Evolutionary conservation across 2,329 filamentous ascomycete genomes (phyloP).

Genomic region (Pseudogymnoascus sp.): DNA sequence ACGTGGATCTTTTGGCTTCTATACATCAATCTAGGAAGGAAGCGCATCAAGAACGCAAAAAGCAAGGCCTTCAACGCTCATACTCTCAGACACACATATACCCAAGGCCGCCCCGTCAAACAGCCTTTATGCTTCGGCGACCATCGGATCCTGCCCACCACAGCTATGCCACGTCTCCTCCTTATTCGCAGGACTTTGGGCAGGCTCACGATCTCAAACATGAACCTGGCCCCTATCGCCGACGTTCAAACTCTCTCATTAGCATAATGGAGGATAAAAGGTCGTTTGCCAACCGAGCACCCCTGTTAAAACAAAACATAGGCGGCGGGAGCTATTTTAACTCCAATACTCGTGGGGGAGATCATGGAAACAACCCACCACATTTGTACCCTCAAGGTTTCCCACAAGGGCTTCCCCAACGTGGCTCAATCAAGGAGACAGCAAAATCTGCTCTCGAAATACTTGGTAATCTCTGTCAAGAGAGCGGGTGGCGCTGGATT

Average conservation of each 20-base stretch:
- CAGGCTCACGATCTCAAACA: background rate
- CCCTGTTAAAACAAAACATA: background rate
- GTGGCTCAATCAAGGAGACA: constrained; percentile 26
- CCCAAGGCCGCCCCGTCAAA: constrained; percentile 37
- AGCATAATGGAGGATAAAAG: constrained; percentile 9
- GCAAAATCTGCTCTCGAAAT: constrained; percentile 62
- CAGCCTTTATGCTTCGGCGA: constrained; percentile 16
- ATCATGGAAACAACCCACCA: background rate
- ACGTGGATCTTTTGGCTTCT: constrained; percentile 60
- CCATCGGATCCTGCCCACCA: constrained; percentile 2
- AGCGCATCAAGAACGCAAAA: constrained; percentile 32
- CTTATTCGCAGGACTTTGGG: background rate
- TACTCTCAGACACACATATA: constrained; percentile 46
- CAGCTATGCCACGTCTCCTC: background rate
- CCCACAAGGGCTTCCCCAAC: background rate
- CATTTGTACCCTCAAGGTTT: background rate
- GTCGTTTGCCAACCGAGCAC: constrained; percentile 2
- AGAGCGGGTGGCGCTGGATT: constrained; percentile 79
- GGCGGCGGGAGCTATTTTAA: background rate
- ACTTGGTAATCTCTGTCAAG: constrained; percentile 65
- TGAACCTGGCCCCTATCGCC: background rate
- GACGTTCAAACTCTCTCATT: constrained; percentile 5
- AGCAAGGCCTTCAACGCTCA: constrained; percentile 27
- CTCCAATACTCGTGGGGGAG: background rate
- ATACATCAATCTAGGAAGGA: constrained; percentile 52